A percentile compares a stretch with the other conserved stretches of the same genome.
These are phyloP conservation scores for Cryphonectria naterciae DNA, from an alignment of 2,329 filamentous ascomycete genomes.

Conservation along the genomic window DNA sequence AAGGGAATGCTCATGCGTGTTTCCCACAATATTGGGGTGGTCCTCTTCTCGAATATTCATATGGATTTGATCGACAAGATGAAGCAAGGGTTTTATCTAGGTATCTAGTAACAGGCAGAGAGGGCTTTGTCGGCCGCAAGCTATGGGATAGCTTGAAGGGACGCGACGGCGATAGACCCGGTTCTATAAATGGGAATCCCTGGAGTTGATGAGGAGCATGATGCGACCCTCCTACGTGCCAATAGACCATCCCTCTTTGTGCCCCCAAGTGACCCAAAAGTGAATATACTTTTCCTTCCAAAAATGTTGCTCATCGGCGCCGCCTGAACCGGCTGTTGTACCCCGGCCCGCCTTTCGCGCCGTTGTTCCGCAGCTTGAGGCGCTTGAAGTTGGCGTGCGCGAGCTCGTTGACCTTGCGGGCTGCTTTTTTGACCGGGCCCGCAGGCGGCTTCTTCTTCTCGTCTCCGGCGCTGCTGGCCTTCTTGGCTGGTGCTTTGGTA, in stretches of 20 bases:
- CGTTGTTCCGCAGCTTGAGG: slow-evolving; percentile 65
- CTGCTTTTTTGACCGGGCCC: slow-evolving; percentile 54
- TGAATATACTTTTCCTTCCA: too few relatives aligned
- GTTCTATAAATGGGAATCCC: not conserved
- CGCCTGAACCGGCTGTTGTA: slow-evolving; percentile 63
- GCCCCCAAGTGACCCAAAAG: not conserved
- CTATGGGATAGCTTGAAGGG: not conserved
- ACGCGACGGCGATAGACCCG: not conserved
- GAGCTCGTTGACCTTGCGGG: slow-evolving; percentile 65
- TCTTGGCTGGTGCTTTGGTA: slow-evolving; percentile 31
- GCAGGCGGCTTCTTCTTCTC: slow-evolving; percentile 32
- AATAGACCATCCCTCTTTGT: not conserved
- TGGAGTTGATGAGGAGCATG: not conserved
- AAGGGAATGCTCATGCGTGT: not conserved
- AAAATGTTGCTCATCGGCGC: slow-evolving; percentile 39
- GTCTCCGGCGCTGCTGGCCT: slow-evolving; percentile 32
- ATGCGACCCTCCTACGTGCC: not conserved
- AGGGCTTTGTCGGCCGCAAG: not conserved
- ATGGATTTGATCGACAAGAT: not conserved
- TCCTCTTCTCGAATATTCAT: not conserved
- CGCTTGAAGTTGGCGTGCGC: slow-evolving; percentile 70
- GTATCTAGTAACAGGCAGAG: not conserved
- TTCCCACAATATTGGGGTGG: not conserved
- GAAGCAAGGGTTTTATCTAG: not conserved
- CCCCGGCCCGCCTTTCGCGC: slow-evolving; percentile 64